Percentiles rank a stretch among this genome's conserved stretches.
These are phyloP conservation scores for Colletotrichum liriopes DNA, from an alignment of 2,329 filamentous ascomycete genomes.

Conservation along the genomic window DNA sequence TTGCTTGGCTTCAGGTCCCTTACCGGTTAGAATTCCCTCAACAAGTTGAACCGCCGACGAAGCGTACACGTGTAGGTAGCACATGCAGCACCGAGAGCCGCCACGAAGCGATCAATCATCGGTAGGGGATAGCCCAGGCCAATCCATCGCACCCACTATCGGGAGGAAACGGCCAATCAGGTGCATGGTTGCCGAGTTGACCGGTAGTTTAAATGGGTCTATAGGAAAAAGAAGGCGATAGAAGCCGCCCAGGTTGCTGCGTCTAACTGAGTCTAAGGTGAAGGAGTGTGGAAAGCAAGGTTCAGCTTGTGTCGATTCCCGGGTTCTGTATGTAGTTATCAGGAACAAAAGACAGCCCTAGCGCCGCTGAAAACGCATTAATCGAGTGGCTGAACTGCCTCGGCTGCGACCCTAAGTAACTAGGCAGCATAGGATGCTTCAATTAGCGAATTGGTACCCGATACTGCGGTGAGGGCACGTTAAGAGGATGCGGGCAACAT, in stretches of 20 bases:
- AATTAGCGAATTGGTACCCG: constrained; percentile 9
- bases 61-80: constrained; percentile 31
- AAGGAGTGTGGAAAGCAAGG: constrained; percentile 23
- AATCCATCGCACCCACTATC: constrained; percentile 28
- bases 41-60: constrained; percentile 32
- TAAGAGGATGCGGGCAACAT: neutral
- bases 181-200: constrained; percentile 21
- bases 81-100: constrained; percentile 41
- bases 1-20: constrained; percentile 38
- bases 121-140: constrained; percentile 26
- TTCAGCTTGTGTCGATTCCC: constrained; percentile 9
- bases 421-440: constrained; percentile 36
- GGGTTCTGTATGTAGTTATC: constrained; percentile 21
- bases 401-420: constrained; percentile 24
- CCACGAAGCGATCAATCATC: constrained; percentile 33
- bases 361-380: constrained; percentile 6
- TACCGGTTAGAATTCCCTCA: constrained; percentile 37
- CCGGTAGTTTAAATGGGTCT: constrained; percentile 35
- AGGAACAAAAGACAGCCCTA: constrained; percentile 22
- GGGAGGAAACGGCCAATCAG: constrained; percentile 27
- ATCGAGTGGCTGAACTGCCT: constrained; percentile 12
- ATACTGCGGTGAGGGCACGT: constrained; percentile 20
- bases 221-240: constrained; percentile 32
- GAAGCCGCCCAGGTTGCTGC: constrained; percentile 30
- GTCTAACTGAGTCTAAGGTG: constrained; percentile 14